Conservation (phyloP, 257 asterid genomes). For the Solanum pennellii region DNA sequence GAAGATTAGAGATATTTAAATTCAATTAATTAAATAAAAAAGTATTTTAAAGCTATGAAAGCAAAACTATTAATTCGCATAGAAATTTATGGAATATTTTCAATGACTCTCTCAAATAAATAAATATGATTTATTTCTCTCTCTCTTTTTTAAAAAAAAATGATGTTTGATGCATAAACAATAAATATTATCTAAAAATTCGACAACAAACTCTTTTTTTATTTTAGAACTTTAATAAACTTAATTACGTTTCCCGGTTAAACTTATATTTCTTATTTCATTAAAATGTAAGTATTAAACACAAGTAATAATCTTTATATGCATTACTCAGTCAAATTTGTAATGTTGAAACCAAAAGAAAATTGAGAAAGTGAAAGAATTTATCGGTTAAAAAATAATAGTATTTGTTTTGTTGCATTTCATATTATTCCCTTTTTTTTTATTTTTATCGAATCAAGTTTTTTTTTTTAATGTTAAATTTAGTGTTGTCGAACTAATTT, state of each 20-base stretch:
- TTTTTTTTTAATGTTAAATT: no score
- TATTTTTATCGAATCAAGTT: no score
- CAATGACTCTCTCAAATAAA: neutral
- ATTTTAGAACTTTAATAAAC: neutral
- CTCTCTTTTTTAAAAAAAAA: no score
- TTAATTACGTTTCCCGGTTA: neutral
- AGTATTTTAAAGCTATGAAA: no score
- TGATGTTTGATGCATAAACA: neutral
- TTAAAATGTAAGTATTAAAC: neutral
- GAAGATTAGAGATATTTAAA: no score
- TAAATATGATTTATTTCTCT: no score
- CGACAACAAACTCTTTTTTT: neutral
- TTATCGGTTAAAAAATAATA: no score
- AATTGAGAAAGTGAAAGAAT: neutral
- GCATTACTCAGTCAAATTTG: neutral
- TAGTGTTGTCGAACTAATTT: neutral
- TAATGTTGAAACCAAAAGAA: neutral
- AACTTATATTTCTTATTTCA: neutral
- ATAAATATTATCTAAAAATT: no score
- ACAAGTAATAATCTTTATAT: neutral
- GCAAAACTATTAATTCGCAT: neutral
- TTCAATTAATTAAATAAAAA: no score
- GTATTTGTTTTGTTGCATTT: no score
- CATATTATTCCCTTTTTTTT: no score
- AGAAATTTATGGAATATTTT: no score